Percentiles rank a stretch among this genome's conserved stretches.
Conservation (phyloP, 768 basidiomycete genomes). For the Sarcodon aspratus region DNA sequence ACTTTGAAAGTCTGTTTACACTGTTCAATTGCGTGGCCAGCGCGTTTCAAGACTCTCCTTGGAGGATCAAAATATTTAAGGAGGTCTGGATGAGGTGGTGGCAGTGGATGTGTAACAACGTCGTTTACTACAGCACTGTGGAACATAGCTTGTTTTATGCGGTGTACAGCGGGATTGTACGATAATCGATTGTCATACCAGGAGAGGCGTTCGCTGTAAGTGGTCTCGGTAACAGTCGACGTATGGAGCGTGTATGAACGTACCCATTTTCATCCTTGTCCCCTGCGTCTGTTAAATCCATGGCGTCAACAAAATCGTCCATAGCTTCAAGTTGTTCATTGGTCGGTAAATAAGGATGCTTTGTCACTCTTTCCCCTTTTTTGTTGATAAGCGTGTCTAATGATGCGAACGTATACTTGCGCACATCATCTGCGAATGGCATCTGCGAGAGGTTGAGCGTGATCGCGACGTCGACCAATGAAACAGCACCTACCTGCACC, state of each 20-base stretch:
- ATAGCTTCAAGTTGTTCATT: constrained; percentile 69
- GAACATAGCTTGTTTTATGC: constrained; percentile 88
- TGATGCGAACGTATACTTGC: constrained; percentile 79
- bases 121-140: constrained; percentile 76
- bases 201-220: constrained; percentile 39
- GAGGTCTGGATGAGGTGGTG: constrained; percentile 79
- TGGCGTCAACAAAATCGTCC: constrained; percentile 77
- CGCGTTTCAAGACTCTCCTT: constrained; percentile 47
- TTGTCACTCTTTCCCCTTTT: constrained; percentile 59
- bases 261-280: constrained; percentile 73
- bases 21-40: constrained; percentile 41
- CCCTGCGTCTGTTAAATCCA: constrained; percentile 76
- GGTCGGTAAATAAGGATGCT: constrained; percentile 80
- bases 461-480: no score
- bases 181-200: constrained; percentile 77
- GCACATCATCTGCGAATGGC: constrained; percentile 92
- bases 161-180: constrained; percentile 85
- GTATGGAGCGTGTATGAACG: constrained; percentile 6
- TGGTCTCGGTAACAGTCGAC: background rate
- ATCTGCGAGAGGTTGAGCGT: constrained; percentile 34
- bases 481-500: constrained; percentile 49
- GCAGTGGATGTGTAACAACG: constrained; percentile 60
- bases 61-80: constrained; percentile 81
- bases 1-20: constrained; percentile 64
- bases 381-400: constrained; percentile 63